These are phyloP conservation scores for Solanum piurae DNA, from an alignment of 257 asterid species.

Conservation along the genomic window DNA sequence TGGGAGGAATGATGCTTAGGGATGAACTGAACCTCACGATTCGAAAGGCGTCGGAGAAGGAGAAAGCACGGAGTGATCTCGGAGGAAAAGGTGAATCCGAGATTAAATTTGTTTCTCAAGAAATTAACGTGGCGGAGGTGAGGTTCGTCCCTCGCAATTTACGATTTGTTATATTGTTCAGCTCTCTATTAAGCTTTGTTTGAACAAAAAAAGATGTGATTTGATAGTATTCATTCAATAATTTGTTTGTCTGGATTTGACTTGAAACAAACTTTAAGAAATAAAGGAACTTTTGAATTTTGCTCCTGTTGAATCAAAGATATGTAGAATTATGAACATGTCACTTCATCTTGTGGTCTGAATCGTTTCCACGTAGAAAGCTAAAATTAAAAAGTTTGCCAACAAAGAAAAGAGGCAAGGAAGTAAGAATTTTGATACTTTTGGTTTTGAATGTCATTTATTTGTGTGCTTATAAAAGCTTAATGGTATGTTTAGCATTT, in stretches of 20 bases:
- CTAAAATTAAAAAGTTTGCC: neutral
- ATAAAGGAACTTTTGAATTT: neutral
- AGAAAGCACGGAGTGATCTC: constrained; percentile 1
- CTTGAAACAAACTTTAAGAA: neutral
- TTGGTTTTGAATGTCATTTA: neutral
- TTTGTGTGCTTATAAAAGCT: neutral
- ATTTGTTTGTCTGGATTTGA: neutral
- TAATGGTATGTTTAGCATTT: neutral
- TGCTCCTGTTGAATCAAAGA: neutral
- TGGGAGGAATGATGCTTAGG: constrained; percentile 69
- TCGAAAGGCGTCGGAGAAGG: constrained; percentile 14
- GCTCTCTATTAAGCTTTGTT: neutral
- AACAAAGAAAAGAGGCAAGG: neutral
- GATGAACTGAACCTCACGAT: constrained; percentile 48
- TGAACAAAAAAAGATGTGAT: neutral
- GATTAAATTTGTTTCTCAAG: constrained; percentile 10
- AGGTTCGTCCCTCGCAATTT: constrained; percentile 42
- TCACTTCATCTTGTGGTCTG: neutral
- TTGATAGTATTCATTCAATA: neutral
- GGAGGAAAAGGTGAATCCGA: neutral
- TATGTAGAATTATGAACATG: neutral
- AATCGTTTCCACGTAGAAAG: neutral
- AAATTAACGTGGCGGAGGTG: constrained; percentile 76
- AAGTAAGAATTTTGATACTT: neutral
- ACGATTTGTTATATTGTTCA: neutral